Evolutionary conservation across 116 monocot genomes (phyloP), one percentile per base, ranked within the genome.

Genomic region (Zostera marina): DNA sequence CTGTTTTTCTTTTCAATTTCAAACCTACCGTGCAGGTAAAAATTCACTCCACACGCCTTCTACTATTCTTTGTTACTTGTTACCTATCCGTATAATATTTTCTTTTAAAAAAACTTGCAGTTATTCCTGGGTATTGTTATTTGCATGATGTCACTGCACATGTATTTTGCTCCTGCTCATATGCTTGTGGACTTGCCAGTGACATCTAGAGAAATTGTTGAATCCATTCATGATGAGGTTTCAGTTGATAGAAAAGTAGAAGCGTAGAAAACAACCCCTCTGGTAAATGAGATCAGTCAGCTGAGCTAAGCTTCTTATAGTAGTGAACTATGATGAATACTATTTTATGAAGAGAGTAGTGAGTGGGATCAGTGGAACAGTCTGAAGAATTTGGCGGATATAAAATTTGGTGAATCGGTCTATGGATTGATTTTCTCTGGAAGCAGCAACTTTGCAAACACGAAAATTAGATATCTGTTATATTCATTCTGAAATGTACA

Each of bases 91-190:
- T 32, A 11, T 2, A 6, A 14, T 38, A 13, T 56, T 14, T 7
- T 39, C 38, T 26, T 55, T 55, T 9, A 1, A 7, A 32, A 32
- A 32, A n/a, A 15, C 15, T 65, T 79, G 66, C 83, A 99, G 98
- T 81, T 99, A 48, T 83, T 99, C 56, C 57, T 90, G 63, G 98
- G 98, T 59, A 87, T 99, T 60, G 62, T 87, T 42, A 87, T 99
- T 70, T 99, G 98, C 77, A 91, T 91, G 77, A 83, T 99, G 74
- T 99, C 98, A 38, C 58, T 99, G 69, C 91, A 99, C 47, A 78
- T 99, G 98, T 99, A 99, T 64, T 99, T 99, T 53, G 77, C 87
- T 47, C 98, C 98, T 52, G 70, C 69, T 15, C 72, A 76, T 39
- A 63, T 79, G 81, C 87, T 90, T 53, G 75, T 91, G 14, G 83